These are phyloP conservation scores for Taphrina communis DNA, from an alignment of 1,139 yeast genomes.

Conservation along the genomic window DNA sequence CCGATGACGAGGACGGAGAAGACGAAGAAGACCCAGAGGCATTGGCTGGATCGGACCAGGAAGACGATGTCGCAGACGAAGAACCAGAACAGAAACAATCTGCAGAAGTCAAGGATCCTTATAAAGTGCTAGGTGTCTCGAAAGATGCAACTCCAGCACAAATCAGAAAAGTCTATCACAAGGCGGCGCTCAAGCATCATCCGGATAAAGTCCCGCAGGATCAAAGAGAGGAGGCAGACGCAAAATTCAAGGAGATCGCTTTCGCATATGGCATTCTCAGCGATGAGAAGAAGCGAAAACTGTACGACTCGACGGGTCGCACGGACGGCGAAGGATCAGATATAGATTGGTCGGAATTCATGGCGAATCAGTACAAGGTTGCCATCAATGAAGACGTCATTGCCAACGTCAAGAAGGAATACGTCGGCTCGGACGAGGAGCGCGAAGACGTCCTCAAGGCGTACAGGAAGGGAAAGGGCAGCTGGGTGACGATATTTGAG, in stretches of 20 bases:
- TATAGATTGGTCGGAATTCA: constrained; percentile 68
- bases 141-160: constrained; percentile 58
- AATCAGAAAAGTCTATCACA: constrained; percentile 74
- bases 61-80: constrained; percentile 19
- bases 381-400: constrained; percentile 72
- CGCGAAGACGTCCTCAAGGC: constrained; percentile 64
- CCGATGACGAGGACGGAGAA: constrained; percentile 15
- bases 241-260: constrained; percentile 70
- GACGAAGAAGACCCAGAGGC: constrained; percentile 25
- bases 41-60: constrained; percentile 8
- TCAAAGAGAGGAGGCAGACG: constrained; percentile 54
- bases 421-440: constrained; percentile 72
- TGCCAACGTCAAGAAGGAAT: constrained; percentile 68
- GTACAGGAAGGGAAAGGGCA: constrained; percentile 69
- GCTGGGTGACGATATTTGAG: constrained; percentile 71
- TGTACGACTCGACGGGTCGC: constrained; percentile 73
- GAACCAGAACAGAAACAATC: neutral
- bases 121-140: constrained; percentile 59
- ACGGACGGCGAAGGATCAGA: constrained; percentile 59
- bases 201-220: constrained; percentile 72
- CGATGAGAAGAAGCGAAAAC: constrained; percentile 62
- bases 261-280: constrained; percentile 74
- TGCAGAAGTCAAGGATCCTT: constrained; percentile 64
- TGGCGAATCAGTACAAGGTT: constrained; percentile 58
- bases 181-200: constrained; percentile 70